Evolutionary conservation across 2,329 filamentous ascomycete genomes (phyloP), one percentile per base, ranked within the genome.

Genomic region (Esteya vermicola): DNA sequence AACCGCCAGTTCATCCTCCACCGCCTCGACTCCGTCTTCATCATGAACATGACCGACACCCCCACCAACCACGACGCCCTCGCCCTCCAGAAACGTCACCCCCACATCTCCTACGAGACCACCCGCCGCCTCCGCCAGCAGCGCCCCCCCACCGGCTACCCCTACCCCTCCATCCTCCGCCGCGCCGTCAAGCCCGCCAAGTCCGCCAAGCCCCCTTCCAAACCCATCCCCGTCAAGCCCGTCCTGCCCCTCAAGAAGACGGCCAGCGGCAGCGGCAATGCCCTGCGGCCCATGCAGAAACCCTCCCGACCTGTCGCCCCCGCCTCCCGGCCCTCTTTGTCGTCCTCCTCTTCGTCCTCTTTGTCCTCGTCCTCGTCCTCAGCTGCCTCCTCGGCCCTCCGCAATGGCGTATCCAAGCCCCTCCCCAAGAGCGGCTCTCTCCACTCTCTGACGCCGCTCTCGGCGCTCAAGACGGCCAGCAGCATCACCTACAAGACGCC

Each of bases 1-100:
- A 76, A 75, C 39, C 76, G 89, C 52, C 79, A 72, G 41, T 91
- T 91, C 48, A 76, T 91, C 22, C 69, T 95, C 40, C 85, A 95
- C 61, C 77, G 76, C 38, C 65, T 95, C 40, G 75, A 85, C 54
- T 81, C 78, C n/a, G 78, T 78, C 30, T 81, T 93, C 59, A 79
- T 85, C 52, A 88, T 94, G 79, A 95, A 94, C 57, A 62, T 94
- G 40, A 76, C 73, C 39, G 75, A 70, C 41, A 76, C 76, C 13
- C 83, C 81, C 3, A 72, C 68, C 47, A 78, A 80, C 51, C 63
- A 67, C 40, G 74, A 84, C 48, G 59, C 68, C 39, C 70, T 72
- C 23, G 74, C 70, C 51, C 65, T 93, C 31, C 68, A 73, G 36
- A 69, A 75, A 37, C 69, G 79, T 52, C 78, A 84, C 53, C 67